Conservation (phyloP, 2,329 filamentous ascomycete genomes). For the Sporothrix euskadiensis region DNA sequence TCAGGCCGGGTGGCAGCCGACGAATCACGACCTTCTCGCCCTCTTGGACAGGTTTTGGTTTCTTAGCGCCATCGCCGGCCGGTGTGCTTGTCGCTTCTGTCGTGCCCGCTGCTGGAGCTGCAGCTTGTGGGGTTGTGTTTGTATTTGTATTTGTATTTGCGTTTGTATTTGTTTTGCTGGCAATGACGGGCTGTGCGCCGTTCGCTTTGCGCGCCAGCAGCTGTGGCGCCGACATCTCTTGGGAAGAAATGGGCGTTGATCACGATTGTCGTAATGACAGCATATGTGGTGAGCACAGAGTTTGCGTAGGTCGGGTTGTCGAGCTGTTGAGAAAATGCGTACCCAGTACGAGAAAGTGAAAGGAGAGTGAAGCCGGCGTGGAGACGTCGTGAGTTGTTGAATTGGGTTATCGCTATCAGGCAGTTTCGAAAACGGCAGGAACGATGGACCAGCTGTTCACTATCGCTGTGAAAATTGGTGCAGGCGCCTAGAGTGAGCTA, state of each 20-base stretch:
- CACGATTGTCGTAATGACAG: neutral
- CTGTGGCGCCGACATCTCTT: slow-evolving; percentile 33
- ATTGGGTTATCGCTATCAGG: neutral
- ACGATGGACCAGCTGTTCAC: neutral
- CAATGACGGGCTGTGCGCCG: slow-evolving; percentile 54
- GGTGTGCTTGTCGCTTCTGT: slow-evolving; percentile 45
- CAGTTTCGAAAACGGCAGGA: neutral
- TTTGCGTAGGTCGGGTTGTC: neutral
- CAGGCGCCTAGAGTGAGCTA: neutral
- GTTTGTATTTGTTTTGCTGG: slow-evolving; percentile 26
- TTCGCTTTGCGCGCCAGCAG: slow-evolving; percentile 47
- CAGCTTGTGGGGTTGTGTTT: slow-evolving; percentile 18
- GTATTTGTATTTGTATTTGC: neutral
- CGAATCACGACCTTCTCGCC: slow-evolving; percentile 84
- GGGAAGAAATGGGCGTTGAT: neutral
- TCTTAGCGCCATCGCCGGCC: slow-evolving; percentile 35
- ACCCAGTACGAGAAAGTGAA: neutral
- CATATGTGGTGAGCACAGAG: neutral
- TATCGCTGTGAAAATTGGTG: neutral
- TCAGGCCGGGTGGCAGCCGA: slow-evolving; percentile 82
- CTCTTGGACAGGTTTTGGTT: slow-evolving; percentile 45
- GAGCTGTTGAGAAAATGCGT: neutral
- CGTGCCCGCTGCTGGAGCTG: slow-evolving; percentile 40
- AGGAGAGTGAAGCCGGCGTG: neutral
- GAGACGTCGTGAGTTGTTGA: neutral